phyloP scores from a whole-genome alignment of 2,329 filamentous ascomycete genomes.

The Curvularia verruculosa region DNA sequence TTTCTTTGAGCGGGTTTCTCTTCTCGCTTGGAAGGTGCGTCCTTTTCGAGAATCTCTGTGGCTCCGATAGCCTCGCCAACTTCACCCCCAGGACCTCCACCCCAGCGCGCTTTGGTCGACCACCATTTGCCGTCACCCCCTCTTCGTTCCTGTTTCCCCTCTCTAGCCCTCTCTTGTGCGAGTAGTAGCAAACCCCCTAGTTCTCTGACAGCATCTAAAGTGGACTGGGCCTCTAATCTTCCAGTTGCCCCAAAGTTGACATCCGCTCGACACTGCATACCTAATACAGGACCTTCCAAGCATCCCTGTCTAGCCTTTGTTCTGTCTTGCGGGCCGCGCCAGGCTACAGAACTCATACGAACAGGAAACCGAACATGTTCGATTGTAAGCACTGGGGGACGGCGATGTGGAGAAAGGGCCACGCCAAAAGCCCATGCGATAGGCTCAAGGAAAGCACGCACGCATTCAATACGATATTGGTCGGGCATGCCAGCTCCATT shows the following conservation, averaged over 20 bases:
- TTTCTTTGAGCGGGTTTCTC: conserved; percentile 44
- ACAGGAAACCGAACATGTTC: conserved; percentile 62
- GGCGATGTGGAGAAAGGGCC: conserved; percentile 56
- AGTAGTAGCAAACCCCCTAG: conserved; percentile 62
- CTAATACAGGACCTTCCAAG: conserved; percentile 64
- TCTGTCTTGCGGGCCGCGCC: conserved; percentile 60
- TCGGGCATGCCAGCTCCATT: conserved; percentile 65
- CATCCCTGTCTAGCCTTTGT: conserved; percentile 59
- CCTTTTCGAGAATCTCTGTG: conserved; percentile 33
- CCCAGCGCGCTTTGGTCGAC: conserved; percentile 63
- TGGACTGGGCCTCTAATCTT: conserved; percentile 37
- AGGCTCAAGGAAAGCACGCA: conserved; percentile 64
- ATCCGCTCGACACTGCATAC: conserved; percentile 61
- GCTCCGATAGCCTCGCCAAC: conserved; percentile 43
- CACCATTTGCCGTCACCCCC: conserved; percentile 67
- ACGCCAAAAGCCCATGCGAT: conserved; percentile 64
- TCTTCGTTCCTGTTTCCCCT: conserved; percentile 57
- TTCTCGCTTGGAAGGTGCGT: conserved; percentile 37
- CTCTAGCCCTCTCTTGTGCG: conserved; percentile 65
- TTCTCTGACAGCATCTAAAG: conserved; percentile 63
- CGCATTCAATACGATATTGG: conserved; percentile 61
- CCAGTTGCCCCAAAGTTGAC: conserved; percentile 57
- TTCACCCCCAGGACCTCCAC: conserved; percentile 58
- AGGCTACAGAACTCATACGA: conserved; percentile 61
- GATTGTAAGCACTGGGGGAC: conserved; percentile 55